Evolutionary conservation across 768 basidiomycete genomes (phyloP), one percentile per base, ranked within the genome.

Genomic region (Boletus huronensis): DNA sequence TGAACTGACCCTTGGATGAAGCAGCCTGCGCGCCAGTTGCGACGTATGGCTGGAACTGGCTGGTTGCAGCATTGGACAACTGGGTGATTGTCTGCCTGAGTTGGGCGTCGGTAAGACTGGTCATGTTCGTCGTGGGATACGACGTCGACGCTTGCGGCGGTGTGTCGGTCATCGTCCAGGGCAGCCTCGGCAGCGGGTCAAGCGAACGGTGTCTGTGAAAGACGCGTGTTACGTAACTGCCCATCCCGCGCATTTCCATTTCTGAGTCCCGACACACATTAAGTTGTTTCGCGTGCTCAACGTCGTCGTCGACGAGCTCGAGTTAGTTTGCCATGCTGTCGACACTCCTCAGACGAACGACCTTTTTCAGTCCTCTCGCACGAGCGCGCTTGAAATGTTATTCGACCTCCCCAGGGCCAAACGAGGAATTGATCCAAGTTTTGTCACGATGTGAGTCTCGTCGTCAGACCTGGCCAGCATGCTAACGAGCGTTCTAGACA

Each of bases 51-150:
- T 72, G 75, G 35, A 72, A 68, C 45, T 75, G 74, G 41, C 59
- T 67, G 8, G 68, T 68, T 13, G 71, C 72, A 14, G 76, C 75
- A 2, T 70, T 75, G 44, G 74, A 75, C 9, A 77, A 61, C 62
- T 86, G 84, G 4, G 72, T 80, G 54, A 85, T 80, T 17, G 83
- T 82, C 64, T 87, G 83, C 26, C 77, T 74, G 43, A 88, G 77
- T 60, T 87, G 85, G 48, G 77, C 74, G 64, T 87, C 85, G 1
- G 84, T 75, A 75, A 88, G 79, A 51, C 59, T 70, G 28, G 71
- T 69, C 65, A 75, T 74, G 50, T 72, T 67, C 41, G 68, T 64
- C 28, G 67, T 70, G 49, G 66, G 66, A 53, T 74, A 72, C 49
- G 64, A 57, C 32, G 62, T 61, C 62, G 70, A 62, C 48, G 70